phyloP scores from a whole-genome alignment of 2,329 filamentous ascomycete species.

The Daldinia sp. region DNA sequence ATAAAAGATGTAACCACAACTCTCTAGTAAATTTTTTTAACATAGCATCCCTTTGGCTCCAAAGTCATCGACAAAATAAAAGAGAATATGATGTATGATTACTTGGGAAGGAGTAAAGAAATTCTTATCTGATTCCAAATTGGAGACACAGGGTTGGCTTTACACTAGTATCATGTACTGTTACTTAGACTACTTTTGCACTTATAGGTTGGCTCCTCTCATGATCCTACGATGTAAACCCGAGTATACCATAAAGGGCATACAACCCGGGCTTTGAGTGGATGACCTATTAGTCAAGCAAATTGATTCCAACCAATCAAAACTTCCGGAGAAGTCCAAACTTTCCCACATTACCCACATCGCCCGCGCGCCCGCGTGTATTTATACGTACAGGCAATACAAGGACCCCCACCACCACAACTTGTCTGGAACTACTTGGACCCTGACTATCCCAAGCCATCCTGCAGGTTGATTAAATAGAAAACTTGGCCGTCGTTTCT shows the following conservation, averaged over 20 bases:
- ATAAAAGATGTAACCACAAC: not conserved
- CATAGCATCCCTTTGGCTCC: not conserved
- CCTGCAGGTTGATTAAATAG: constrained; percentile 23
- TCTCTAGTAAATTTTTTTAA: not conserved
- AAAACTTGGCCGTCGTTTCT: constrained; percentile 10
- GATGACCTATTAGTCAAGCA: constrained; percentile 34
- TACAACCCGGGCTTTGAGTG: constrained; percentile 26
- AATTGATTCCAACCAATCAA: constrained; percentile 26
- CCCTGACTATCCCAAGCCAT: constrained; percentile 24
- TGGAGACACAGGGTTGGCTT: constrained; percentile 1
- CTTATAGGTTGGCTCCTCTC: not conserved
- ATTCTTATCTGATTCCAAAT: constrained; percentile 28
- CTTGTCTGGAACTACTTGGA: constrained; percentile 30
- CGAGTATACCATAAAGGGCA: constrained; percentile 23
- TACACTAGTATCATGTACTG: constrained; percentile 20
- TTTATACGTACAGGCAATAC: constrained; percentile 20
- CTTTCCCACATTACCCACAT: constrained; percentile 20
- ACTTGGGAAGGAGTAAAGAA: constrained; percentile 8
- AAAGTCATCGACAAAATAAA: not conserved
- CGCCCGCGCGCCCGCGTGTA: constrained; percentile 13
- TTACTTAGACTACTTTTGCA: constrained; percentile 6
- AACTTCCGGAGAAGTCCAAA: not conserved
- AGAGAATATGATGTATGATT: constrained; percentile 16
- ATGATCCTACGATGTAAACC: constrained; percentile 15
- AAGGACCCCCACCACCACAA: constrained; percentile 25